Evolutionary conservation across 2,329 filamentous ascomycete genomes (phyloP).

Genomic region (Fusarium nisikadoi): DNA sequence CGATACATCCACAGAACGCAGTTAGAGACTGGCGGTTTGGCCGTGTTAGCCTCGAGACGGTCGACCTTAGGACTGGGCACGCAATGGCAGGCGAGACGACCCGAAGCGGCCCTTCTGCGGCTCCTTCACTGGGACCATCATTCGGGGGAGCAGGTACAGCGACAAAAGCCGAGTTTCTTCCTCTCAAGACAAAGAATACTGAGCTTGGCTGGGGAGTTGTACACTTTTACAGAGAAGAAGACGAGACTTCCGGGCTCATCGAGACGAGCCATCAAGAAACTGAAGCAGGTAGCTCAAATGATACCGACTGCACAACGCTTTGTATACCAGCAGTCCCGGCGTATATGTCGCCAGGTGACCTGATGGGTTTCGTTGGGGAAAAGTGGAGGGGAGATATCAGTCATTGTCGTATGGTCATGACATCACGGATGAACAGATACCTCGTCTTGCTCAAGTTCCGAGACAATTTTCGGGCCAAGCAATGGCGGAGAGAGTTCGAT

Average conservation of each 20-base stretch:
- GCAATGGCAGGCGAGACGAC: conserved; percentile 51
- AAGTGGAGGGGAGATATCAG: conserved; percentile 86
- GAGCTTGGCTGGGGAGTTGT: conserved; percentile 93
- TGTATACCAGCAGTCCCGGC: conserved; percentile 95
- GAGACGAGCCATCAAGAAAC: conserved; percentile 43
- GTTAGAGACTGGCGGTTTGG: conserved; percentile 83
- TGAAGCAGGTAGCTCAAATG: conserved; percentile 40
- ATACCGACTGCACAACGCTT: conserved; percentile 83
- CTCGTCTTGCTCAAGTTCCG: conserved; percentile 96
- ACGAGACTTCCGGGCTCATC: conserved; percentile 72
- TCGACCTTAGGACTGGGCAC: conserved; percentile 68
- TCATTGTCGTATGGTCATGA: conserved; percentile 95
- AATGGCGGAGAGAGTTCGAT: conserved; percentile 89
- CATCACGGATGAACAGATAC: conserved; percentile 87
- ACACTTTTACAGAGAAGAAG: conserved; percentile 88
- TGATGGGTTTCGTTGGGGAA: conserved; percentile 91
- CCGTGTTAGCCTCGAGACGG: conserved; percentile 79
- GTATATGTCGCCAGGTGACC: conserved; percentile 90
- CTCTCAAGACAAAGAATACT: conserved; percentile 76
- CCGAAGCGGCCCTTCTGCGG: conserved; percentile 60
- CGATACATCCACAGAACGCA: conserved; percentile 61
- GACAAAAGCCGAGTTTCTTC: conserved; percentile 83
- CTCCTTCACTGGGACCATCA: conserved; percentile 64
- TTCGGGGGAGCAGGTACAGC: conserved; percentile 73
- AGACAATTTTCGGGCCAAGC: conserved; percentile 75